Evolutionary conservation across 2,329 filamentous ascomycete species (phyloP).

Genomic region (Paraconiothyrium brasiliense): DNA sequence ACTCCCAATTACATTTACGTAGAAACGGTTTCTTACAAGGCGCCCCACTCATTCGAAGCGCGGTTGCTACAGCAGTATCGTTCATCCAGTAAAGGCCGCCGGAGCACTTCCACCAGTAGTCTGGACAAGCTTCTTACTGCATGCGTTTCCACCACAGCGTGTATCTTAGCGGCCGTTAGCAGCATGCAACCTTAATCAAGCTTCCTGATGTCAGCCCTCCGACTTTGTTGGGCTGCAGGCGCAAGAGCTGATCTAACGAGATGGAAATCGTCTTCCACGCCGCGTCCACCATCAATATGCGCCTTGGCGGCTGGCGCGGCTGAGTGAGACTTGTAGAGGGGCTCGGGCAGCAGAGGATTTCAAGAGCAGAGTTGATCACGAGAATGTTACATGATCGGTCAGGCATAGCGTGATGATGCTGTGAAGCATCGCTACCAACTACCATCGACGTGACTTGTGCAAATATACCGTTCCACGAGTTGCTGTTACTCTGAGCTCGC

Average conservation of each 20-base stretch:
- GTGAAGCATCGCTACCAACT: neutral
- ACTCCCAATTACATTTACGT: neutral
- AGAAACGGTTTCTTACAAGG: neutral
- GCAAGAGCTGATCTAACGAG: neutral
- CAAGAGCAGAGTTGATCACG: neutral
- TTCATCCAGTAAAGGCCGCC: neutral
- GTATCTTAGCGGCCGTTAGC: constrained; percentile 10
- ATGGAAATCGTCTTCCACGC: neutral
- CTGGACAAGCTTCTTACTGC: constrained; percentile 13
- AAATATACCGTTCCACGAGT: neutral
- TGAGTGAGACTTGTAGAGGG: neutral
- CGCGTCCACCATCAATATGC: neutral
- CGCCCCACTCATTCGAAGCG: neutral
- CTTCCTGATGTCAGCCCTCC: neutral
- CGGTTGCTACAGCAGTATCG: neutral
- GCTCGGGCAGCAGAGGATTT: too few relatives aligned
- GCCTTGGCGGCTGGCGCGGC: neutral
- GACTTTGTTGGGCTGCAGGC: neutral
- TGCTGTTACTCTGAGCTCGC: neutral
- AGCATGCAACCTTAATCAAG: constrained; percentile 6
- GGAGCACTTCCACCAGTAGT: neutral
- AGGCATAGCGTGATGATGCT: neutral
- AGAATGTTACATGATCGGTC: neutral
- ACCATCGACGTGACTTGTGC: neutral
- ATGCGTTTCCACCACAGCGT: neutral